Evolutionary conservation across 2,329 filamentous ascomycete genomes (phyloP), one percentile per base, ranked within the genome.

Genomic region (Colletotrichum sp.): DNA sequence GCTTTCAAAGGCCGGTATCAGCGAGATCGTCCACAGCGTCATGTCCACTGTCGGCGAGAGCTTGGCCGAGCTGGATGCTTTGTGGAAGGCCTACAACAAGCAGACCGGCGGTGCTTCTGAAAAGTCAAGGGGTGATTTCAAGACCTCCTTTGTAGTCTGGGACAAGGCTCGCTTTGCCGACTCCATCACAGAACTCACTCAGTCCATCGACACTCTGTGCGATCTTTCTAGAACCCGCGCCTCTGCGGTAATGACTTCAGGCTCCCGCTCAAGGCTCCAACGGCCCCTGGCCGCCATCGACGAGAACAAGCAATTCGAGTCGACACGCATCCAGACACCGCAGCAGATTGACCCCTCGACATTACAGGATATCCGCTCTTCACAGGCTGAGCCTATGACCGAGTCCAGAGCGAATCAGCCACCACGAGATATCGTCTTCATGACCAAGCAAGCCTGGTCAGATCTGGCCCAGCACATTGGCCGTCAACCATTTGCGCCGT

Each of bases 21-120:
- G 93, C 75, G 94, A 96, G 82, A 91, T 95, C 2, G 94, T 96
- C 68, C 92, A 92, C 73, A 95, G 93, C 82, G 94, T 96, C 80
- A 92, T 96, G 89, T 91, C 91, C 18, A 96, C 94, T 66, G 95
- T 96, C 81, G 95, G 95, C 81, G 94, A 95, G 79, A 94, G 95
- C 66, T 86, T 95, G 60, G 93, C 94, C 72, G 94, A 96, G 83
- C 93, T 93, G 3, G 94, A 96, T 81, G 90, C 91, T 8, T 89
- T 96, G 73, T 94, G 93, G 90, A 87, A 90, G 74, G 91, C 89
- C 80, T 92, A 90, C 13, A 91, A 89, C 79, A 85, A 88, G 21
- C 78, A 84, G 24, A 80, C 85, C 16, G 83, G 85, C 69, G 81
- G 83, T 30, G 82, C 81, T 21, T 83, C 86, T 1, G 84, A 87